Evolutionary conservation across 257 asterid genomes (phyloP).

Genomic region (Solanum neorickii): DNA sequence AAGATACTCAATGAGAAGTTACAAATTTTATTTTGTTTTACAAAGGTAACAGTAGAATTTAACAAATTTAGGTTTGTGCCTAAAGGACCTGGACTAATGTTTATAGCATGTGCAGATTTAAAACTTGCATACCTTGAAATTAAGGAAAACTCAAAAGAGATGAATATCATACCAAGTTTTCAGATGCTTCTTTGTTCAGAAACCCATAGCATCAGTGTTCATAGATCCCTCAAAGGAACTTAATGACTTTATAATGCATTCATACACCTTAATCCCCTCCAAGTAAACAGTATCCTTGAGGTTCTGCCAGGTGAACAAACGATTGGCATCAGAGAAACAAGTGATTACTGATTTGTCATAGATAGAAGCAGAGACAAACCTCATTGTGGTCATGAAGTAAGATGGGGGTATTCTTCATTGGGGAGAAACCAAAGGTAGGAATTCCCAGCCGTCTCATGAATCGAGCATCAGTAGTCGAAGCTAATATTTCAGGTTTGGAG

Average conservation of each 20-base stretch:
- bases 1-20: not conserved
- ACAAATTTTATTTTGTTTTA: too few relatives aligned
- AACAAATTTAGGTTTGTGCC: not conserved
- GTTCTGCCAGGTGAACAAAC: slow-evolving; percentile 30
- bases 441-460: slow-evolving; percentile 68
- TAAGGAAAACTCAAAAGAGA: not conserved
- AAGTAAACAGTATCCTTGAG: slow-evolving; percentile 60
- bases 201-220: not conserved
- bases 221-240: slow-evolving; percentile 30
- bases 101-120: not conserved
- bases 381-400: slow-evolving; percentile 93
- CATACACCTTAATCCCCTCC: slow-evolving; percentile 71
- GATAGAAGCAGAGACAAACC: slow-evolving; percentile 26
- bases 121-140: not conserved
- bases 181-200: not conserved
- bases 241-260: slow-evolving; percentile 62
- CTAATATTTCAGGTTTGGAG: slow-evolving; percentile 73
- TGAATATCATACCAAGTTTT: not conserved
- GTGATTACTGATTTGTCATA: not conserved
- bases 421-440: slow-evolving; percentile 87
- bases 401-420: slow-evolving; percentile 87
- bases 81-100: not conserved
- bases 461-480: slow-evolving; percentile 87
- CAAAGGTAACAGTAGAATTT: too few relatives aligned
- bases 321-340: not conserved